Conservation (phyloP, 495 filamentous ascomycete genomes). For the Hypoxylon intermedium region DNA sequence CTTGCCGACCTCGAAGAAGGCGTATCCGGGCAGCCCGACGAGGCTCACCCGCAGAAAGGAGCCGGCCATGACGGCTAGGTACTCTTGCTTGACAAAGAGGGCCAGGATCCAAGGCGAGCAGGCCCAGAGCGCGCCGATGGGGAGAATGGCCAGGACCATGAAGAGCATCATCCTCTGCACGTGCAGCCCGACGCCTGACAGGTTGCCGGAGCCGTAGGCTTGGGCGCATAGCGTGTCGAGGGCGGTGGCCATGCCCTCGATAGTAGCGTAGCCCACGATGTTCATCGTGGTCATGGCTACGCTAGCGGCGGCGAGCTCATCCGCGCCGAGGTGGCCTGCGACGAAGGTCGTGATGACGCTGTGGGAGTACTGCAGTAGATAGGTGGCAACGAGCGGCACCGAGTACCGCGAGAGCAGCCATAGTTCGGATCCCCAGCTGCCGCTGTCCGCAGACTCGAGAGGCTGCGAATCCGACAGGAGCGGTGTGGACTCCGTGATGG, state of each 20-base stretch:
- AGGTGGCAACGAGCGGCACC: slow-evolving; percentile 72
- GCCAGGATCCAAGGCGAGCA: slow-evolving; percentile 65
- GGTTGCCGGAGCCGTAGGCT: slow-evolving; percentile 75
- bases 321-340: slow-evolving; percentile 69
- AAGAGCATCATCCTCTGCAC: slow-evolving; percentile 75
- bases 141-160: slow-evolving; percentile 68
- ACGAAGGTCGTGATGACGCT: slow-evolving; percentile 75
- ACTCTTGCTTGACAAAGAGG: slow-evolving; percentile 68
- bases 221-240: slow-evolving; percentile 80
- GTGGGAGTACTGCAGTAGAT: slow-evolving; percentile 76
- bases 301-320: slow-evolving; percentile 65
- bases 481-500: slow-evolving; percentile 14
- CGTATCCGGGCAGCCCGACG: slow-evolving; percentile 72
- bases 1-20: slow-evolving; percentile 74
- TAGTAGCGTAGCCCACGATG: slow-evolving; percentile 76
- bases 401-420: slow-evolving; percentile 60
- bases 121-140: slow-evolving; percentile 70
- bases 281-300: slow-evolving; percentile 51
- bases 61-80: slow-evolving; percentile 66
- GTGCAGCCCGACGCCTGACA: slow-evolving; percentile 72
- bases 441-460: background rate
- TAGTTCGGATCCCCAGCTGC: slow-evolving; percentile 34
- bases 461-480: slow-evolving; percentile 13
- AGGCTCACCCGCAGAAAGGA: slow-evolving; percentile 71
- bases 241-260: slow-evolving; percentile 74